phyloP scores from a whole-genome alignment of 345 rosid genomes.

The Citrus unshiu region DNA sequence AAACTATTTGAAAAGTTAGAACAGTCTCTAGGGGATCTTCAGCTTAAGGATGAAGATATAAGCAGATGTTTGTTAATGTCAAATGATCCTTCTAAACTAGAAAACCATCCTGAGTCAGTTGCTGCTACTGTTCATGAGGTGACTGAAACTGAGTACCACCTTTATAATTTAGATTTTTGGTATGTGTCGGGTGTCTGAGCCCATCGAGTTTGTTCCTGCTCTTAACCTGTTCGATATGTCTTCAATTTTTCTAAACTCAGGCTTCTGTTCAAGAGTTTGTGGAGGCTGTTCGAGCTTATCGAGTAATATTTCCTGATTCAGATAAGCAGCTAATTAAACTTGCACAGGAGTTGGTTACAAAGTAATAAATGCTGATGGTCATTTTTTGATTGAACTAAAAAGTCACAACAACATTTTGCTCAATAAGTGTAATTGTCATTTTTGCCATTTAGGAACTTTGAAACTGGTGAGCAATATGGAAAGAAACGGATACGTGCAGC shows the following conservation, averaged over 20 bases:
- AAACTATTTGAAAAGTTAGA: constrained; percentile 87
- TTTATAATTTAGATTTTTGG: constrained; percentile 11
- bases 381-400: not conserved
- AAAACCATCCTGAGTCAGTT: constrained; percentile 25
- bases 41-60: constrained; percentile 50
- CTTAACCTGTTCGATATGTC: not conserved
- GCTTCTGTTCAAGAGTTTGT: constrained; percentile 77
- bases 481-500: constrained; percentile 51
- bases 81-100: constrained; percentile 37
- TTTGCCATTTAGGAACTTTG: constrained; percentile 62
- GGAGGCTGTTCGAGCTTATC: constrained; percentile 89
- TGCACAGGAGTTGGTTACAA: constrained; percentile 62
- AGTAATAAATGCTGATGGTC: constrained; percentile 30
- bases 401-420: not conserved
- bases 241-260: constrained; percentile 35
- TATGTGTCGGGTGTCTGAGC: not conserved
- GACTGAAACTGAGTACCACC: constrained; percentile 21
- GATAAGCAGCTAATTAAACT: constrained; percentile 76
- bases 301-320: constrained; percentile 90
- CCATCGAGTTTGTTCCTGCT: not conserved
- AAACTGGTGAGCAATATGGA: constrained; percentile 50
- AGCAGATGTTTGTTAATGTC: constrained; percentile 32
- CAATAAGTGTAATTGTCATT: constrained; percentile 3
- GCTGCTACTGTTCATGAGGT: constrained; percentile 62
- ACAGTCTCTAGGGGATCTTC: constrained; percentile 73